phyloP scores from a whole-genome alignment of 129 eudicot species.

The Lonicera japonica region DNA sequence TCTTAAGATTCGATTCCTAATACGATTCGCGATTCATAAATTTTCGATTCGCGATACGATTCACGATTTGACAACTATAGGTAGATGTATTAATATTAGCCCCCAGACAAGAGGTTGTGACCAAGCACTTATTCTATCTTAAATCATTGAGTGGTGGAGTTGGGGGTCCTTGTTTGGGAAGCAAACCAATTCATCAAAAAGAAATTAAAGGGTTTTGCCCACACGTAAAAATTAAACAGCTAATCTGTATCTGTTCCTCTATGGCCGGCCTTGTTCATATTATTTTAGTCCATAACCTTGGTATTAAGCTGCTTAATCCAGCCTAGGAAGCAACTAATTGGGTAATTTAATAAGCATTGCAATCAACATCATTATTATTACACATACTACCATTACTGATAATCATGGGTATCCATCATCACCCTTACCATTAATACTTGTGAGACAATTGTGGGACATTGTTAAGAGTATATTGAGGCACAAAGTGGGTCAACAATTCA shows the following conservation, averaged over 20 bases:
- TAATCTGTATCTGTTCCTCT: too few relatives aligned
- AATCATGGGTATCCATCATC: slow-evolving; percentile 2
- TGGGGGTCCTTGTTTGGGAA: not conserved
- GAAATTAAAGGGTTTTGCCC: slow-evolving; percentile 4
- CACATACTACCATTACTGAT: not conserved
- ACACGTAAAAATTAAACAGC: slow-evolving; percentile 2
- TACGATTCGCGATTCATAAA: too few relatives aligned
- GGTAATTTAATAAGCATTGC: not conserved
- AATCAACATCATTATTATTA: not conserved
- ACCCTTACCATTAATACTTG: not conserved
- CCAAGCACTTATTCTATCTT: slow-evolving; percentile 12
- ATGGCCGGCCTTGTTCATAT: not conserved
- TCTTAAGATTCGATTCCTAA: not conserved
- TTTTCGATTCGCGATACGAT: too few relatives aligned
- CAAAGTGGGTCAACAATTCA: slow-evolving; percentile 9
- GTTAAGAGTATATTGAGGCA: not conserved
- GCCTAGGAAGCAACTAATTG: not conserved
- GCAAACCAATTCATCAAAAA: slow-evolving; percentile 12
- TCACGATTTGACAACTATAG: too few relatives aligned
- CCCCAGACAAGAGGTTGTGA: slow-evolving; percentile 4
- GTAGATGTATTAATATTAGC: not conserved
- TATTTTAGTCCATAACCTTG: not conserved
- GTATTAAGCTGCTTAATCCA: not conserved
- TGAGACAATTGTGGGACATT: not conserved
- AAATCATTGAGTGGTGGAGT: slow-evolving; percentile 6